Percentiles rank a stretch among this genome's conserved stretches.
phyloP scores from a whole-genome alignment of 1,284 basidiomycete species.

The Golubevia sp. region DNA sequence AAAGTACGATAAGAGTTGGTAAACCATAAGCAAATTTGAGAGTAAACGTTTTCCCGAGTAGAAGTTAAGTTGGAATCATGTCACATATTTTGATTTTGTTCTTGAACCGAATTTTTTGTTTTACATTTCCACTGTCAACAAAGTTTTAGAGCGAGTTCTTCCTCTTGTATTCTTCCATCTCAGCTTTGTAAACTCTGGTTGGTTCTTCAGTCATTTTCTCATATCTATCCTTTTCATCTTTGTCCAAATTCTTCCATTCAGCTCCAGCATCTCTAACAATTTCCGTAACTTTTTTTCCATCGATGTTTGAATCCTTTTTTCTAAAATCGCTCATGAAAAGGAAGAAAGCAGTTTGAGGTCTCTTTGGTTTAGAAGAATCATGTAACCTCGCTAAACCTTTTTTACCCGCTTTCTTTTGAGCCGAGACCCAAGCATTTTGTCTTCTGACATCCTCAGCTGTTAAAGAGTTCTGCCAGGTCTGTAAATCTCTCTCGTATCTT shows the following conservation, averaged over 20 bases:
- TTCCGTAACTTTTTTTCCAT: constrained; percentile 21
- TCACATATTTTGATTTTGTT: too few species aligned
- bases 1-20: too few species aligned
- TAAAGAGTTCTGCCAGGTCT: constrained; percentile 37
- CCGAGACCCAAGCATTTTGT: constrained; percentile 43
- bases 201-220: constrained; percentile 28
- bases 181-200: constrained; percentile 29
- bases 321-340: constrained; percentile 41
- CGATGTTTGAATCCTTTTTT: constrained; percentile 15
- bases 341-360: constrained; percentile 46
- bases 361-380: constrained; percentile 45
- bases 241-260: constrained; percentile 33
- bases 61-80: too few species aligned
- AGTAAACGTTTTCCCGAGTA: too few species aligned
- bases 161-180: constrained; percentile 31
- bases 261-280: constrained; percentile 30
- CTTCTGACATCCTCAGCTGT: constrained; percentile 51
- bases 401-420: constrained; percentile 44
- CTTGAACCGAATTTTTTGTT: too few species aligned
- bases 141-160: too few species aligned
- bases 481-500: constrained; percentile 36
- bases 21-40: too few species aligned
- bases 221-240: constrained; percentile 34
- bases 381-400: constrained; percentile 30
- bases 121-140: too few species aligned